Base-by-base conservation (phyloP, 257 asterid species). In the Petunia axillaris region DNA sequence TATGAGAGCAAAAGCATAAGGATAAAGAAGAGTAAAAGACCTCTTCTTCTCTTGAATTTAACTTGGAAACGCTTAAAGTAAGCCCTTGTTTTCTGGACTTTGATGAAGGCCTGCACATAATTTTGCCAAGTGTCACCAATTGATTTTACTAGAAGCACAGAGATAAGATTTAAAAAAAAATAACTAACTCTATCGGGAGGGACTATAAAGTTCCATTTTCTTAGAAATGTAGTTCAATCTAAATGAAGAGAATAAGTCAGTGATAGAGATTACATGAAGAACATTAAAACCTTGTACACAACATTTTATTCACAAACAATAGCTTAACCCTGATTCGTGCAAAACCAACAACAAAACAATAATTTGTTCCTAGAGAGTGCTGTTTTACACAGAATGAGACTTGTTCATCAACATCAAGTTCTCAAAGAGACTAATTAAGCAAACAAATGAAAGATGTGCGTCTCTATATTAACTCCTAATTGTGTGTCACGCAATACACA, bases 21-120 rank as follows among this genome's bases (percentile, higher is more conserved):
- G 60, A 53, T 54, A 57, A 57, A 6, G 55, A 73, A 15, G 15
- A 3, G 35, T 36, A 4, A 15, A 35, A 73, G 73, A 90, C 97
- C 87, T 83, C 97, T 87, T 86, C 94, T 90, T 85, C 97, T 90
- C 92, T 91, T 90, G 84, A 80, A 91, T 77, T 91, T 89, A 58
- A 91, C 97, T 84, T 90, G 93, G 86, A 83, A 91, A 8, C 94
- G 91, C 92, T 91, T 89, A 86, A 75, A 90, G 89, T 90, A 91
- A 76, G 93, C 92, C 68, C 77, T 89, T 0, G 91, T 25, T 55
- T 91, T 91, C 81, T 89, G 93, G 71, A 92, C 81, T 85, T 91
- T 90, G 25, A 88, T 88, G 41, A 90, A 92, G 2, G 57, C 93
- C 94, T 75, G 76, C 64, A 15, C 64, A 39, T 11, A 74, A 37